Evolutionary conservation across 2,329 filamentous ascomycete genomes (phyloP).

Genomic region (Neofusicoccum sp.): DNA sequence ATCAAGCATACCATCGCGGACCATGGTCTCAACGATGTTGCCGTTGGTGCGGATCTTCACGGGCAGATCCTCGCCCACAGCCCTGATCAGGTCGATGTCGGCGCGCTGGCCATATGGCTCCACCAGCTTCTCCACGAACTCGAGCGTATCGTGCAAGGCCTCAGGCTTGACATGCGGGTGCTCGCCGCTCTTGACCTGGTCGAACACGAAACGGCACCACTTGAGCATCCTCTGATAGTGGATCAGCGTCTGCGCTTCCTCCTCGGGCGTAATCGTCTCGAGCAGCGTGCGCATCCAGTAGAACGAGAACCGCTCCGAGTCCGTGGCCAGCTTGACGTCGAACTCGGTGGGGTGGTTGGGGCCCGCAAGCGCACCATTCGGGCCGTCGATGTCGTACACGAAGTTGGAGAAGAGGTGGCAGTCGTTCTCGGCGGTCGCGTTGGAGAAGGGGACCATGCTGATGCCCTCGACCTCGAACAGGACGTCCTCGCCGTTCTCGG

Average conservation of each 20-base stretch:
- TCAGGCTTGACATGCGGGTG: not conserved
- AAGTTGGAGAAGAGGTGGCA: not conserved
- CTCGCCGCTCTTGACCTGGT: not conserved
- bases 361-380: not conserved
- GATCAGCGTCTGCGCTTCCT: not conserved
- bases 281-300: too few relatives aligned
- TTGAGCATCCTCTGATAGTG: not conserved
- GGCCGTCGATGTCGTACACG: not conserved
- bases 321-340: not conserved
- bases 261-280: not conserved
- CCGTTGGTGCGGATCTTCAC: not conserved
- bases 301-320: too few relatives aligned
- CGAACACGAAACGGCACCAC: not conserved
- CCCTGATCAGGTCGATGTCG: not conserved
- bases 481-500: too few relatives aligned
- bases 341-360: not conserved
- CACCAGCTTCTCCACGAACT: not conserved
- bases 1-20: not conserved
- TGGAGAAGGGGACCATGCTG: too few relatives aligned
- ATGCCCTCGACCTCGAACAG: too few relatives aligned
- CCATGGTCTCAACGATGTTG: not conserved
- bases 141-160: not conserved
- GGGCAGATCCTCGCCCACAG: not conserved
- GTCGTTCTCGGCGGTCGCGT: not conserved
- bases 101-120: not conserved